phyloP scores from a whole-genome alignment of 1,284 basidiomycete species.

The Ustilago loliicola region DNA sequence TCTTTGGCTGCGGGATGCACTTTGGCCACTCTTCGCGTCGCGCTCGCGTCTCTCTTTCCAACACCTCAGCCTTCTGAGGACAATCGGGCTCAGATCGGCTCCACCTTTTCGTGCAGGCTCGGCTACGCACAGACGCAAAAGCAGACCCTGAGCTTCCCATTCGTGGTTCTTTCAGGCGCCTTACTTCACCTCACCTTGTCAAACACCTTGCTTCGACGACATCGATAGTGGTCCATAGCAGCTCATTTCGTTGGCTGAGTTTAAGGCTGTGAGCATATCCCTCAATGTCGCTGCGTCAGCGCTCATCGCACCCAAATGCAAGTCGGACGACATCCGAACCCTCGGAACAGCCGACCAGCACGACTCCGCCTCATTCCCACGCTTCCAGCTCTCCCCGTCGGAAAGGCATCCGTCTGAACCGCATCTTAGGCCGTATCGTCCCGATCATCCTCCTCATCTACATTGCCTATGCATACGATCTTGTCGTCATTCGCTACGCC shows the following conservation, averaged over 20 bases:
- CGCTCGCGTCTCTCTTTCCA: slow-evolving; percentile 30
- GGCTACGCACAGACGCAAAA: slow-evolving; percentile 4
- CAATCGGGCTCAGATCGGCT: slow-evolving; percentile 27
- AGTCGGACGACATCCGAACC: slow-evolving; percentile 6
- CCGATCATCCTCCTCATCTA: slow-evolving; percentile 50
- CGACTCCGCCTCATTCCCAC: background rate
- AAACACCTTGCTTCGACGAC: background rate
- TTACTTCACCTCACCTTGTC: background rate
- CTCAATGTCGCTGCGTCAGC: slow-evolving; percentile 36
- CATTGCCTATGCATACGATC: slow-evolving; percentile 32
- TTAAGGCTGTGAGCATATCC: background rate
- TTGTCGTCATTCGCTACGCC: slow-evolving; percentile 34
- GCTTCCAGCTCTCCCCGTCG: background rate
- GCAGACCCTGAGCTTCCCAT: slow-evolving; percentile 12
- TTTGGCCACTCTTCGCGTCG: slow-evolving; percentile 40
- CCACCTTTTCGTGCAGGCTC: slow-evolving; percentile 21
- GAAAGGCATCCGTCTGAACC: slow-evolving; percentile 39
- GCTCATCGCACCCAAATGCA: background rate
- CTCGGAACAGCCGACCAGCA: slow-evolving; percentile 7
- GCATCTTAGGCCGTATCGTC: slow-evolving; percentile 42
- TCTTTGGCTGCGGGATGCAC: background rate
- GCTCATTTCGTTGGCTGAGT: background rate
- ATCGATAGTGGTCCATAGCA: background rate
- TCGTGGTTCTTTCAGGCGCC: background rate
- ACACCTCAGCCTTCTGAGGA: slow-evolving; percentile 9